Conservation (phyloP, 1,139 yeast species). For the Taphrina pruni region DNA sequence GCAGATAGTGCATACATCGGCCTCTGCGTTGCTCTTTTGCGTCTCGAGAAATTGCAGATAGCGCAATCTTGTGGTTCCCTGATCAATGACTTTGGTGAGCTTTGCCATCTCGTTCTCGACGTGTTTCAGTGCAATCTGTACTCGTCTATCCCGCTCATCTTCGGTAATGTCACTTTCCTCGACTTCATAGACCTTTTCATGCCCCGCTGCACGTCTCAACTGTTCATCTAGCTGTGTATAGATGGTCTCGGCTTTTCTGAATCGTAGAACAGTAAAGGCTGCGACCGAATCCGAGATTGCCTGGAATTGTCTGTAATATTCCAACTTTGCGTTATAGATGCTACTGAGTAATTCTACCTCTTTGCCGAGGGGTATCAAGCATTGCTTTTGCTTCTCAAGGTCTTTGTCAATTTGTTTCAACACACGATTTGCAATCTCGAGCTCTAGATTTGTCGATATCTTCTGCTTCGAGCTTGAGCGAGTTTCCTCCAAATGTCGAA, state of each 20-base stretch:
- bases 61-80: conserved; percentile 55
- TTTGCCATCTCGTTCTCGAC: conserved; percentile 38
- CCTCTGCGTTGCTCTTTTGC: conserved; percentile 48
- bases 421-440: conserved; percentile 19
- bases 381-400: conserved; percentile 43
- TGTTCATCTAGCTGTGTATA: conserved; percentile 1
- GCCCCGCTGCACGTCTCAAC: conserved; percentile 25
- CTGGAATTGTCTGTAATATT: conserved; percentile 82
- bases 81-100: conserved; percentile 38
- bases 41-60: conserved; percentile 63
- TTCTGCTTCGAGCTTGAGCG: neutral
- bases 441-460: neutral
- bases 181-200: conserved; percentile 9
- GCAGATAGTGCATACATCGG: conserved; percentile 75
- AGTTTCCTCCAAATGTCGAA: neutral
- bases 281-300: conserved; percentile 79
- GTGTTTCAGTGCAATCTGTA: conserved; percentile 39
- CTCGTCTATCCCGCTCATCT: conserved; percentile 47
- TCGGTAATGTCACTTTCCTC: conserved; percentile 32
- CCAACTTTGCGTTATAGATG: conserved; percentile 76
- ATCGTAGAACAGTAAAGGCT: conserved; percentile 21
- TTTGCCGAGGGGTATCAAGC: conserved; percentile 51
- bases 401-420: conserved; percentile 5
- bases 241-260: neutral
- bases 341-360: conserved; percentile 63